Percentiles rank a stretch among this genome's conserved stretches.
phyloP scores from a whole-genome alignment of 768 basidiomycete genomes.

The Sutorius australiensis region DNA sequence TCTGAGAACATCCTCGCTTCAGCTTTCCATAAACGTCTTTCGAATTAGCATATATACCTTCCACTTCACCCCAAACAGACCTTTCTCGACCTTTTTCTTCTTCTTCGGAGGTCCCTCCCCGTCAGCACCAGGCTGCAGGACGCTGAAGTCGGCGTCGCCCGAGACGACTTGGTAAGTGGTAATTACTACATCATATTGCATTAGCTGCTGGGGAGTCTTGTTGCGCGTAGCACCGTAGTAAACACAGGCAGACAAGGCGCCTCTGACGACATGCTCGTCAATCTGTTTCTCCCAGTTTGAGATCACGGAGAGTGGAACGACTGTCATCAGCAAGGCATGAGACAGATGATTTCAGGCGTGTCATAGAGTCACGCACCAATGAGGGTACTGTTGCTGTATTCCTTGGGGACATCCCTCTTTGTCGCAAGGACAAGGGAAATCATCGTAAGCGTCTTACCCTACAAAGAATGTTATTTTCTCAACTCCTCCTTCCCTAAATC shows the following conservation, averaged over 20 bases:
- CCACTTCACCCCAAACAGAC: constrained; percentile 72
- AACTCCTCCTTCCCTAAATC: not conserved
- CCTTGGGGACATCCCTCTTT: constrained; percentile 53
- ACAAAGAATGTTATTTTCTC: constrained; percentile 5
- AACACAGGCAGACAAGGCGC: constrained; percentile 49
- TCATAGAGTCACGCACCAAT: constrained; percentile 50
- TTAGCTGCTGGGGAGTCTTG: constrained; percentile 55
- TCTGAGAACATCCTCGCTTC: constrained; percentile 33
- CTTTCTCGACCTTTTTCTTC: constrained; percentile 57
- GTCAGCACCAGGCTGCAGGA: constrained; percentile 7
- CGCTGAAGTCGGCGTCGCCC: constrained; percentile 42
- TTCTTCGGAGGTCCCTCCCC: constrained; percentile 37
- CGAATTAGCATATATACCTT: constrained; percentile 48
- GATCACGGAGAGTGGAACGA: constrained; percentile 77
- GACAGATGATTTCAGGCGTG: not conserved
- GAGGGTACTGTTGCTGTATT: constrained; percentile 66
- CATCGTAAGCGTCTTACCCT: constrained; percentile 93
- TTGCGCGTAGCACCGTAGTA: constrained; percentile 74
- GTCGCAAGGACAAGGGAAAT: constrained; percentile 78
- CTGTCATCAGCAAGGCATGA: constrained; percentile 35
- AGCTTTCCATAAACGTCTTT: not conserved
- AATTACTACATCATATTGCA: constrained; percentile 71
- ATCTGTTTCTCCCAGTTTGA: constrained; percentile 91
- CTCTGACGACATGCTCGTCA: constrained; percentile 60
- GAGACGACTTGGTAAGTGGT: constrained; percentile 78